Percentiles rank a stretch among this genome's conserved stretches.
phyloP scores from a whole-genome alignment of 345 rosid genomes.

The Balakata baccata region DNA sequence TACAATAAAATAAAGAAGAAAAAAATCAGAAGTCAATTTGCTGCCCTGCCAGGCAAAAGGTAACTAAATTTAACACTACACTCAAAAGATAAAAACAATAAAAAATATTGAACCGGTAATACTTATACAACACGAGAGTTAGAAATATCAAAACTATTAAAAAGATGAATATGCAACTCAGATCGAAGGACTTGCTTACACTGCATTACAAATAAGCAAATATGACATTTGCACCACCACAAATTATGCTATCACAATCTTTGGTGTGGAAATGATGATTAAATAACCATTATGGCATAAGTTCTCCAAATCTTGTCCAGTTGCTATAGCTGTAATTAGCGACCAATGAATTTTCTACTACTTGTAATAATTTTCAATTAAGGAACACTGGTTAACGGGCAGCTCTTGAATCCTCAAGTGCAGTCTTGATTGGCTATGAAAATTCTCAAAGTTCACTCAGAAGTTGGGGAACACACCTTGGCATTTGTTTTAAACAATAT shows the following conservation, averaged over 20 bases:
- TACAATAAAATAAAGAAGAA: constrained; percentile 21
- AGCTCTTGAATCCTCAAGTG: constrained; percentile 3
- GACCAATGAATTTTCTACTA: not conserved
- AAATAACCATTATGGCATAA: not conserved
- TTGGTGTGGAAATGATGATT: not conserved
- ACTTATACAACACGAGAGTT: not conserved
- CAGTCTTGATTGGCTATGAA: not conserved
- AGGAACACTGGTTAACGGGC: not conserved
- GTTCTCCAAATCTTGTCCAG: not conserved
- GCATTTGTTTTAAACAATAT: too few relatives aligned
- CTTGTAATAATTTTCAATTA: not conserved
- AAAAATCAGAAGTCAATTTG: constrained; percentile 12
- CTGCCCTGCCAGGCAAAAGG: not conserved
- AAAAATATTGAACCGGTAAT: not conserved
- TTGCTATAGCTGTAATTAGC: not conserved
- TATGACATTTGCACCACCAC: not conserved
- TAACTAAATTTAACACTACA: not conserved
- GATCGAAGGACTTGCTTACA: not conserved
- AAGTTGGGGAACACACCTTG: not conserved
- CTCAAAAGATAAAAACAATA: not conserved
- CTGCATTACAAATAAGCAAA: not conserved
- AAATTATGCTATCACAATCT: not conserved
- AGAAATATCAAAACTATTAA: not conserved
- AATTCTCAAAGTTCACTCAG: not conserved
- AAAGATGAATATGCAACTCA: not conserved